Base-by-base conservation (phyloP, 148 eudicot genomes). In the Cornus florida region DNA sequence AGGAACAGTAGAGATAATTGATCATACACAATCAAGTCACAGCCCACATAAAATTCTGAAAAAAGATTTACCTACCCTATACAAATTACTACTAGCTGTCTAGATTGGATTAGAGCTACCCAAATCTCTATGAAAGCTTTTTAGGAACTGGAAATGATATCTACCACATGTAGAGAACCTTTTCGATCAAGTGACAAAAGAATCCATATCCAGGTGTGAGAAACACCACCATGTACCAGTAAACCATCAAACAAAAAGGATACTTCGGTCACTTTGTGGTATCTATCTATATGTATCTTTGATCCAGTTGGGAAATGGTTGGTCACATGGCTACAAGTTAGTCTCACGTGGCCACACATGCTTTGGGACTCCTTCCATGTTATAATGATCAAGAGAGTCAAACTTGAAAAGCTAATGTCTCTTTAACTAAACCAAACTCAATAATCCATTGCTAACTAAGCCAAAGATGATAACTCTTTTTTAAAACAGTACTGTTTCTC, bases 251-350 rank as follows among this genome's bases (percentile, higher is more conserved):
- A 33, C 41, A 11, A 20, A 41, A 78, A 68, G 85, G 87, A 73
- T 74, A 79, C 1, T 76, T 70, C 74, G 77, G 87, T 69, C 24
- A 86, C 41, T 6, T 59, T 22, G 20, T 20, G 12, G 56, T 20
- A 77, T 24, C 59, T 62, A 41, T 41, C 0, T 56, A 70, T 67
- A 48, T 80, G 43, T 1, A 35, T 35, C 38, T 57, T 69, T 73
- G 78, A 35, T 86, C 77, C 74, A 75, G 84, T 86, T 84, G 84
- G 87, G 78, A 78, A 88, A 79, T 70, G 82, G 80, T 8, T 43
- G 23, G 70, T 84, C 92, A 90, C 92, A 84, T 90, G 92, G 86
- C 64, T 71, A 39, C 78, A 77, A 80, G 79, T 77, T 83, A 84
- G 81, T 38, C 82, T 83, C 91, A 88, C 81, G 88, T 83, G 86